phyloP scores from a whole-genome alignment of 179 eudicot species.

The Nepenthes alata region DNA sequence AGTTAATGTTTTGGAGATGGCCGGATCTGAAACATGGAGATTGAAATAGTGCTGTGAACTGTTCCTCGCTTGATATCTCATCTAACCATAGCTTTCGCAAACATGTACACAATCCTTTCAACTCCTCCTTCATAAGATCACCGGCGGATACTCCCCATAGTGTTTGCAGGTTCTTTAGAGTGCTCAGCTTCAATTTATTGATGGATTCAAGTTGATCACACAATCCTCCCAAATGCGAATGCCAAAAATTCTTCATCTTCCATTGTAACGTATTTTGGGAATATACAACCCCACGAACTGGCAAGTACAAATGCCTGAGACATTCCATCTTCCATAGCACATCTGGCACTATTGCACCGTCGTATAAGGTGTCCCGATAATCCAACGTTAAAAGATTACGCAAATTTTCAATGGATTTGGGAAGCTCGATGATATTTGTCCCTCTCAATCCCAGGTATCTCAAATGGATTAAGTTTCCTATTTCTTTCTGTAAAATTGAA shows the following conservation, averaged over 20 bases:
- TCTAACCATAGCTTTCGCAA: constrained; percentile 14
- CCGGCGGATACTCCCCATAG: constrained; percentile 17
- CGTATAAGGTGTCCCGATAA: constrained; percentile 13
- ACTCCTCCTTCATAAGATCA: constrained; percentile 11
- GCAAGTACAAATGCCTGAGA: constrained; percentile 26
- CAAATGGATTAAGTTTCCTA: constrained; percentile 24
- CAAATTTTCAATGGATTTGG: constrained; percentile 21
- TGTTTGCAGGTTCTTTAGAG: constrained; percentile 12
- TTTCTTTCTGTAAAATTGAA: constrained; percentile 11
- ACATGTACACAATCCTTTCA: constrained; percentile 1
- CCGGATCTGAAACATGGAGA: constrained; percentile 2
- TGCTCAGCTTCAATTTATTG: constrained; percentile 4
- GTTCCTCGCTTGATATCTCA: constrained; percentile 14
- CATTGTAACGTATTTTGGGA: no score
- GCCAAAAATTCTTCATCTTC: no score
- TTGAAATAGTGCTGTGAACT: constrained; percentile 8
- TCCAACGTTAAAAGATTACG: constrained; percentile 24
- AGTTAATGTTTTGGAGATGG: constrained; percentile 7
- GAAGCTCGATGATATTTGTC: constrained; percentile 14
- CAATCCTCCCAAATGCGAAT: neutral
- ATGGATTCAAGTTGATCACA: no score
- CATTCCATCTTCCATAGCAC: constrained; percentile 13
- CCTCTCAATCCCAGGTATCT: constrained; percentile 22
- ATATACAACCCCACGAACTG: neutral
- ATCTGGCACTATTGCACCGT: constrained; percentile 13